These are phyloP conservation scores for Echeveria elegans DNA, from an alignment of 164 flowering plant species.

Conservation along the genomic window DNA sequence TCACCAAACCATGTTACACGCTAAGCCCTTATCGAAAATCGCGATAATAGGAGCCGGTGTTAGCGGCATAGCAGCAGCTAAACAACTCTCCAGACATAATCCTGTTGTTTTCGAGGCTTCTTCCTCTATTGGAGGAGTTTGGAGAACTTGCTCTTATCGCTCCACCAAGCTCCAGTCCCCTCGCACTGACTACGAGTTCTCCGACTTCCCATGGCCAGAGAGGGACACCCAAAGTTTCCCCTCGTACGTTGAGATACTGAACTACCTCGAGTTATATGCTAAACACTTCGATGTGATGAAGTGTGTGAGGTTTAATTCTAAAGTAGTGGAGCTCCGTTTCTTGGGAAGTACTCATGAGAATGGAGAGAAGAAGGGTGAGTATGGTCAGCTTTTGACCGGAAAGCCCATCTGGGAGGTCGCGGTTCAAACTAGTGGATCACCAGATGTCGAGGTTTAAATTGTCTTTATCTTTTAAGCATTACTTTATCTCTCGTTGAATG, in stretches of 20 bases:
- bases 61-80: conserved; percentile 88
- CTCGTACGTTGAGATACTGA: conserved; percentile 51
- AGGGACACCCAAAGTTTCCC: conserved; percentile 63
- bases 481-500: neutral
- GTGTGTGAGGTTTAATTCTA: conserved; percentile 52
- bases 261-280: conserved; percentile 72
- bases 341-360: conserved; percentile 18
- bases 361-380: conserved; percentile 14
- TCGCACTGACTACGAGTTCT: conserved; percentile 78
- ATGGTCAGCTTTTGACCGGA: conserved; percentile 38
- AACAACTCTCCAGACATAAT: conserved; percentile 46
- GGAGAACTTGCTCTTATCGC: conserved; percentile 66
- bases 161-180: conserved; percentile 81
- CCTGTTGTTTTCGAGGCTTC: conserved; percentile 85
- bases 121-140: conserved; percentile 78
- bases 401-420: conserved; percentile 79
- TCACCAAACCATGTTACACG: neutral
- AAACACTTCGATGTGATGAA: conserved; percentile 54
- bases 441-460: conserved; percentile 42
- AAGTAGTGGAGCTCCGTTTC: conserved; percentile 68
- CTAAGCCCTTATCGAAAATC: conserved; percentile 23
- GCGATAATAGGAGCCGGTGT: conserved; percentile 87
- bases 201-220: conserved; percentile 83
- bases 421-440: conserved; percentile 37
- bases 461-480: neutral